Evolutionary conservation across 306 rosid genomes (phyloP).

Genomic region (Hippophae gyantsensis): DNA sequence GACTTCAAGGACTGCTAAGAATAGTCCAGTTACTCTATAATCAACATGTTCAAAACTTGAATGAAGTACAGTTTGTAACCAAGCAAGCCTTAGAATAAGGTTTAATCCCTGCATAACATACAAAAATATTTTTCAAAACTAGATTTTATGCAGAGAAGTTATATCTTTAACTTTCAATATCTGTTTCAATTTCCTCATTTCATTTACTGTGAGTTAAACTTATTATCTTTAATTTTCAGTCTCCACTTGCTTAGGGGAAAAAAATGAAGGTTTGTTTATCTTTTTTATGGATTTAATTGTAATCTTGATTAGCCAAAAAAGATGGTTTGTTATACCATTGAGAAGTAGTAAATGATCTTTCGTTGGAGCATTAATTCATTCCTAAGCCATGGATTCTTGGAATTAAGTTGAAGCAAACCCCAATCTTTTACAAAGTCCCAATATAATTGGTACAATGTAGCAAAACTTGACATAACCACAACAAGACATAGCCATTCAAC

Average conservation of each 20-base stretch:
- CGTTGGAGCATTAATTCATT: constrained; percentile 77
- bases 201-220: too few species aligned
- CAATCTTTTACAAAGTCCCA: constrained; percentile 99
- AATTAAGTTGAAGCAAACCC: constrained; percentile 94
- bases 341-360: constrained; percentile 75
- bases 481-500: constrained; percentile 79
- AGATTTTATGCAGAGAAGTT: constrained; percentile 5
- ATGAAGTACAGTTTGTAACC: constrained; percentile 97
- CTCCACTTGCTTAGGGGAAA: too few species aligned
- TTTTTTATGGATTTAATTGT: too few species aligned
- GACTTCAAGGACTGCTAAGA: constrained; percentile 94
- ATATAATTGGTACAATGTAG: constrained; percentile 91
- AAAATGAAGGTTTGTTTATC: too few species aligned
- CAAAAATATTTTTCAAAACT: constrained; percentile 22
- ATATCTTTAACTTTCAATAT: not conserved
- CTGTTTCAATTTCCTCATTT: not conserved
- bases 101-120: constrained; percentile 76
- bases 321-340: constrained; percentile 53
- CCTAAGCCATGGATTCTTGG: constrained; percentile 97
- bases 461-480: constrained; percentile 80
- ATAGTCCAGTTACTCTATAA: constrained; percentile 66
- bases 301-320: too few species aligned
- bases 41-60: constrained; percentile 77
- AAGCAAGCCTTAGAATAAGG: constrained; percentile 79
- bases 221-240: too few species aligned